These are phyloP conservation scores for Coniferiporia sulphurascens DNA, from an alignment of 1,284 basidiomycete genomes.

Conservation along the genomic window DNA sequence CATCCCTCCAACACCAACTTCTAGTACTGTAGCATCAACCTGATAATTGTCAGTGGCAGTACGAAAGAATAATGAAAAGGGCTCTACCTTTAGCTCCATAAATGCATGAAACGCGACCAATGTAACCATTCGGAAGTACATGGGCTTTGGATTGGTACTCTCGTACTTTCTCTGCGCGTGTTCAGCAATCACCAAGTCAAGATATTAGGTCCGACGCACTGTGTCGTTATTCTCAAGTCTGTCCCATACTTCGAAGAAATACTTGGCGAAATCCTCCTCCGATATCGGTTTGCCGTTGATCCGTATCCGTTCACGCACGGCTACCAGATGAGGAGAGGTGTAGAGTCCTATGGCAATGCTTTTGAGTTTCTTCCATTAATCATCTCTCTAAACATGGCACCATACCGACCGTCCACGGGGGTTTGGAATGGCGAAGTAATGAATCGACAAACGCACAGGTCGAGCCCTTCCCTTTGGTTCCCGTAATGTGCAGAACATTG, in stretches of 20 bases:
- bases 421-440: conserved; percentile 58
- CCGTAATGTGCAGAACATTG: conserved; percentile 96
- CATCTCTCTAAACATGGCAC: neutral
- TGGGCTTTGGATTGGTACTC: conserved; percentile 70
- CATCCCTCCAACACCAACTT: conserved; percentile 94
- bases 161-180: conserved; percentile 45
- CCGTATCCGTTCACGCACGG: conserved; percentile 93
- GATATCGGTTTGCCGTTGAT: conserved; percentile 89
- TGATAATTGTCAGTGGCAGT: conserved; percentile 22
- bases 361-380: no score
- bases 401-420: conserved; percentile 69
- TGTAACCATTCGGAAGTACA: conserved; percentile 94
- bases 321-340: conserved; percentile 95
- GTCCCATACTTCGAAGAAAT: conserved; percentile 98
- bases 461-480: conserved; percentile 98
- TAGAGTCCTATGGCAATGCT: conserved; percentile 63
- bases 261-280: conserved; percentile 84
- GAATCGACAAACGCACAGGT: conserved; percentile 91
- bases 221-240: conserved; percentile 64
- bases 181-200: conserved; percentile 7
- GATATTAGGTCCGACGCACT: conserved; percentile 33
- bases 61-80: neutral
- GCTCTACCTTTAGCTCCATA: conserved; percentile 60
- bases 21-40: conserved; percentile 88
- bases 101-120: conserved; percentile 92